Percentiles rank a stretch among this genome's conserved stretches.
These are phyloP conservation scores for Escallonia herrerae DNA, from an alignment of 129 eudicot species.

Conservation along the genomic window DNA sequence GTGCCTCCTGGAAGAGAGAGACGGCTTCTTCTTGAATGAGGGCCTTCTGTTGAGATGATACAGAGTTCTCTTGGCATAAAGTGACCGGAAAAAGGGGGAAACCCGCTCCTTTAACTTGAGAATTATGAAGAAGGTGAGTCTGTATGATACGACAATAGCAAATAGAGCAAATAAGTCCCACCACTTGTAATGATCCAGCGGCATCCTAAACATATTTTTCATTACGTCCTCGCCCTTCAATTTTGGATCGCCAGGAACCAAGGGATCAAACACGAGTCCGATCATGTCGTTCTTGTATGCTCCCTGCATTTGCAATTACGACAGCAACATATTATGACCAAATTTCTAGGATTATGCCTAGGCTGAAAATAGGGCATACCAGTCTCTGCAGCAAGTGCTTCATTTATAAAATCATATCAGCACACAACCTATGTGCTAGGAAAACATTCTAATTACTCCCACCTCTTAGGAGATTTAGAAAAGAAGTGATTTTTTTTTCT, in stretches of 20 bases:
- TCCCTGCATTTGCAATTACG: constrained; percentile 38
- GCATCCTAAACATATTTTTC: constrained; percentile 25
- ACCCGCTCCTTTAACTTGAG: constrained; percentile 50
- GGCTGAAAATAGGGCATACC: too few relatives aligned
- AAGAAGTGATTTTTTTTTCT: too few relatives aligned
- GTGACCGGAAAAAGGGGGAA: constrained; percentile 34
- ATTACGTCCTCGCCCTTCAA: constrained; percentile 42
- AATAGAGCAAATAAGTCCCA: constrained; percentile 57
- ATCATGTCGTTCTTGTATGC: constrained; percentile 65
- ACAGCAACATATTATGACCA: too few relatives aligned
- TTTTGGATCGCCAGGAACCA: constrained; percentile 53
- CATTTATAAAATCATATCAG: too few relatives aligned
- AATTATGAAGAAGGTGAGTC: constrained; percentile 42
- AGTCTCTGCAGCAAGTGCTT: too few relatives aligned
- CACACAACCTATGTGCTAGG: too few relatives aligned
- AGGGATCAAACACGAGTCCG: constrained; percentile 49
- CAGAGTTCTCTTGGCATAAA: constrained; percentile 45
- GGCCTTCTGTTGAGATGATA: constrained; percentile 50
- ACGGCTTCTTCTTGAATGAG: constrained; percentile 42
- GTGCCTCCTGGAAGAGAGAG: constrained; percentile 34
- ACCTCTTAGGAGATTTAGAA: too few relatives aligned
- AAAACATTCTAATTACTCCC: too few relatives aligned
- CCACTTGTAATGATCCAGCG: constrained; percentile 65
- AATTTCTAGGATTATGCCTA: too few relatives aligned
- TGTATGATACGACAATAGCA: constrained; percentile 39